Conservation (phyloP, 176 grass and related monocot genomes). For the maize (Zea mays) region Zm-B73-REFERENCE-NAM-5.0 NC_050096.1:240027501-240028000, state of each 20-base stretch:
- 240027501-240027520: background rate
- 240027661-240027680: background rate
- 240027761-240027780: background rate
- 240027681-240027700: background rate
- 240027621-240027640: background rate
- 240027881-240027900: background rate
- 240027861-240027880: background rate
- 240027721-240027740: background rate
- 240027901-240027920: background rate
- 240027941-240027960: conserved; percentile 9
- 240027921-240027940: background rate
- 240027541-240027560: background rate
- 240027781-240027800: background rate
- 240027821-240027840: background rate
- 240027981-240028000: background rate
- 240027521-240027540: too few species aligned
- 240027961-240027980: background rate
- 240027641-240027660: background rate
- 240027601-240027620: too few species aligned
- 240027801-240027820: background rate
- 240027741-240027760: background rate
- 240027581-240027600: too few species aligned
- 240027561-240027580: too few species aligned
- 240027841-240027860: background rate
- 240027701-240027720: background rate